Conservation (phyloP, 2,329 filamentous ascomycete genomes). For the Calonectria naviculata region DNA sequence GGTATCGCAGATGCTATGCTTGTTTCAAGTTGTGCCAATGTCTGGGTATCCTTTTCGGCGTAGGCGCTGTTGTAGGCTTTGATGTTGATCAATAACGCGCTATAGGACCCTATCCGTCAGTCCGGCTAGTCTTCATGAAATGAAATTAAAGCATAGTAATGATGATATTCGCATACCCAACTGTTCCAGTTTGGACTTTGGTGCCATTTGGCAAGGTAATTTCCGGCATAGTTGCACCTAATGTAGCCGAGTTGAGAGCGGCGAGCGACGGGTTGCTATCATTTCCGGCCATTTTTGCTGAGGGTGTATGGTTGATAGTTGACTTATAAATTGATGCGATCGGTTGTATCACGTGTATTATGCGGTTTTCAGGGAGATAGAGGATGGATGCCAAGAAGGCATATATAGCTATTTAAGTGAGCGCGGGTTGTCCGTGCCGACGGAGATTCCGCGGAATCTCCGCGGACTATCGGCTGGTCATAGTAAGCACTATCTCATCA, state of each 20-base stretch:
- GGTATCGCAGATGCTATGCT: neutral
- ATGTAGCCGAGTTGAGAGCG: neutral
- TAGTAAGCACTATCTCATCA: neutral
- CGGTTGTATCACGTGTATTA: too few species aligned
- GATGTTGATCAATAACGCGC: neutral
- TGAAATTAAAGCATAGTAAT: neutral
- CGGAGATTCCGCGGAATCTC: neutral
- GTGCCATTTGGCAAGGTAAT: neutral
- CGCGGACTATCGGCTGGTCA: neutral
- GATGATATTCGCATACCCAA: neutral
- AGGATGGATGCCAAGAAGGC: too few species aligned
- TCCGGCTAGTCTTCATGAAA: neutral
- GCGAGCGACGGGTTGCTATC: neutral
- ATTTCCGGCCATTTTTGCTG: neutral
- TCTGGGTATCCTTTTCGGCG: neutral
- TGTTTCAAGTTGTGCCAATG: neutral
- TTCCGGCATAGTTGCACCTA: neutral
- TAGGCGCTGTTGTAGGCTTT: neutral
- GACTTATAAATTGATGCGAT: too few species aligned
- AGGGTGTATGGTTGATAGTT: too few species aligned
- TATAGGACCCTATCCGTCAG: neutral
- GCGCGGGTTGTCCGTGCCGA: too few species aligned
- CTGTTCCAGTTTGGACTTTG: neutral
- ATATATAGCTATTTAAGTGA: too few species aligned
- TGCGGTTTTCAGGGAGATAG: too few species aligned